Percentiles rank a stretch among this genome's conserved stretches.
Evolutionary conservation across 805 yeast species (phyloP).

Genomic region (Kodamaea leandrae): DNA sequence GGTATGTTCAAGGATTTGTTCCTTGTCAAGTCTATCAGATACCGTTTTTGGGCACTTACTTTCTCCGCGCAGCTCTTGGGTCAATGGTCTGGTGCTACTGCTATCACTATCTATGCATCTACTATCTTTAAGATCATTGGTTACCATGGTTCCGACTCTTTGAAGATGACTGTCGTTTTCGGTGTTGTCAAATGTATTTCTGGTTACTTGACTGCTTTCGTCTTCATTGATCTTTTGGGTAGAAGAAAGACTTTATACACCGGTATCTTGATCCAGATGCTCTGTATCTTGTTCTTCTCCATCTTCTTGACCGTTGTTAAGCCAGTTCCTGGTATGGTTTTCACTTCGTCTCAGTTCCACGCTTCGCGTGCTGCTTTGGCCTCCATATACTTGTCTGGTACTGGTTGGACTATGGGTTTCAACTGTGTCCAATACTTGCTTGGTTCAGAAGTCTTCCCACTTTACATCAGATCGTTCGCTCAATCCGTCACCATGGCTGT

Average conservation of each 20-base stretch:
- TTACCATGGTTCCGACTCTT: conserved; percentile 17
- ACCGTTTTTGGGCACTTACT: conserved; percentile 45
- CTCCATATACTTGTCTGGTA: conserved; percentile 21
- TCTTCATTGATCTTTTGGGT: conserved; percentile 53
- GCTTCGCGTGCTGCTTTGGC: conserved; percentile 27
- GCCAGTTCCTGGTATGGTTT: conserved; percentile 6
- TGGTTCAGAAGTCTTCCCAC: conserved; percentile 25
- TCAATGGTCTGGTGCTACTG: conserved; percentile 24
- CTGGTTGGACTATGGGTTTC: conserved; percentile 26
- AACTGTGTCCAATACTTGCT: conserved; percentile 22
- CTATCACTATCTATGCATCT: conserved; percentile 57
- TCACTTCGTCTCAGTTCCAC: conserved; percentile 14
- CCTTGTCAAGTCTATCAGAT: conserved; percentile 30
- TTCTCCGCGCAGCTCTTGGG: conserved; percentile 19
- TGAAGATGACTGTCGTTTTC: conserved; percentile 42
- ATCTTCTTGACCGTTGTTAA: conserved; percentile 47
- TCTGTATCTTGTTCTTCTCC: conserved; percentile 46
- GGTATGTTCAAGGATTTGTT: conserved; percentile 34
- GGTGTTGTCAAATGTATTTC: conserved; percentile 52
- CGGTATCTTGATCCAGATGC: conserved; percentile 47
- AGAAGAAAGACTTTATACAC: conserved; percentile 44
- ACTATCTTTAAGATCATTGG: conserved; percentile 31
- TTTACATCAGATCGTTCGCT: conserved; percentile 23
- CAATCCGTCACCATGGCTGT: conserved; percentile 24
- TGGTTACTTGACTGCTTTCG: conserved; percentile 51